Evolutionary conservation across 2,329 filamentous ascomycete genomes (phyloP), one percentile per base, ranked within the genome.

Genomic region (Boeremia exigua): DNA sequence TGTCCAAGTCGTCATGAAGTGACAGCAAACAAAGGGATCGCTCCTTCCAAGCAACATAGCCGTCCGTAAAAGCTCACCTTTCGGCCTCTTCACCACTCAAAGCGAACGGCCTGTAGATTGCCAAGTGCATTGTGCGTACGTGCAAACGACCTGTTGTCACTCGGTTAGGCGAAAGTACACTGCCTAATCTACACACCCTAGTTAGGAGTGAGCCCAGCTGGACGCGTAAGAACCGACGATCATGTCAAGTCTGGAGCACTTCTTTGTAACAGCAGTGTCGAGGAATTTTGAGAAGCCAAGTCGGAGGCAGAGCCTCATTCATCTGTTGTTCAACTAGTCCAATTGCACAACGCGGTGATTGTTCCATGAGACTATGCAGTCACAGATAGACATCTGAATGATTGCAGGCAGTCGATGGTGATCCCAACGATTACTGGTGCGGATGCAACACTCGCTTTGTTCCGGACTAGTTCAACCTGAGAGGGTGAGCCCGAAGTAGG

Each of bases 181-280:
- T 33, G 42, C 42, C 42, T 43, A 9, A 30, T 19, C 19, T 25
- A 33, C 42, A 33, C 33, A 29, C 42, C 29, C 29, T 23, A 32
- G 15, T 15, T 14, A 28, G 42, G 19, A 36, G 43, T 12, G 23
- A 30, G 36, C 19, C 25, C 43, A 46, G 23, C 17, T 44, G 32
- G 43, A 36, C 32, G 32, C 43, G 43, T 46, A 27, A 36, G 43
- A 17, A 15, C 17, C 43, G 43, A 34, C 43, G 43, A 46, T 36
- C 43, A 27, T 11, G 14, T 34, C 9, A 17, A 27, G 7, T 15
- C 9, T 15, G 12, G 33, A 7, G 15, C 10, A 44, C 17, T 17
- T 17, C 29, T 44, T 32, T 2, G 19, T 12, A 25, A 14, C 17
- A 15, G 19, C 19, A 27, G 12, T 17, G 5, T 15, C 19, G 30